Base-by-base conservation (phyloP, 306 rosid species). In the Medicago arabica region DNA sequence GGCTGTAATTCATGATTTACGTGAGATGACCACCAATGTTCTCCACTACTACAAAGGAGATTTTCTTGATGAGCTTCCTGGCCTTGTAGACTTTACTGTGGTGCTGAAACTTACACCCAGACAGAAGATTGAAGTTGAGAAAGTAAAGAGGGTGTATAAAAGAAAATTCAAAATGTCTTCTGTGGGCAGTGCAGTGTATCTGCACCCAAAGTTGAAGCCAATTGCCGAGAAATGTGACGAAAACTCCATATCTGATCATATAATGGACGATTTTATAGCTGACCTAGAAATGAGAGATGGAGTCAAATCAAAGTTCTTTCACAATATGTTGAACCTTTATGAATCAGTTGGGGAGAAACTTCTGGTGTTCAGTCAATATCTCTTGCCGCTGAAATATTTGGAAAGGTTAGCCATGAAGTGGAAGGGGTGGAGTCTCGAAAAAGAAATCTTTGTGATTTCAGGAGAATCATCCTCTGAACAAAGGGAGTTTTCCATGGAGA, bases 21-120 rank as follows among this genome's bases (percentile, higher is more conserved):
- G 99, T 15, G 99, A 95, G 85, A 90, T 95, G 97, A 95, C 97
- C 0, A 77, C 92, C 83, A 81, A 85, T 58, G 90, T 95, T 39
- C 91, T 95, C 9, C 99, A 95, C 67, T 95, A 95, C 59, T 95
- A 92, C 39, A 92, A 86, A 85, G 99, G 99, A 61, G 99, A 95
- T 87, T 90, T 89, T 80, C 92, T 95, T 9, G 99, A 95, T 51
- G 99, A 95, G 84, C 99, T 95, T 79, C 99, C 97, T 16, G 99
- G 99, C 38, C 87, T 95, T 3, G 83, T 83, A 16, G 99, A 95
- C 82, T 90, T 87, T 70, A 90, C 97, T 2, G 89, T 95, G 44
- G 74, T 90, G 4, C 83, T 95, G n/a, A 95, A 85, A 61, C 92
- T 95, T 58, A 83, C 86, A 41, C 34, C 89, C 28, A 83, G 55